phyloP scores from a whole-genome alignment of 2,329 filamentous ascomycete genomes.

The Trichophyton rubrum region DNA sequence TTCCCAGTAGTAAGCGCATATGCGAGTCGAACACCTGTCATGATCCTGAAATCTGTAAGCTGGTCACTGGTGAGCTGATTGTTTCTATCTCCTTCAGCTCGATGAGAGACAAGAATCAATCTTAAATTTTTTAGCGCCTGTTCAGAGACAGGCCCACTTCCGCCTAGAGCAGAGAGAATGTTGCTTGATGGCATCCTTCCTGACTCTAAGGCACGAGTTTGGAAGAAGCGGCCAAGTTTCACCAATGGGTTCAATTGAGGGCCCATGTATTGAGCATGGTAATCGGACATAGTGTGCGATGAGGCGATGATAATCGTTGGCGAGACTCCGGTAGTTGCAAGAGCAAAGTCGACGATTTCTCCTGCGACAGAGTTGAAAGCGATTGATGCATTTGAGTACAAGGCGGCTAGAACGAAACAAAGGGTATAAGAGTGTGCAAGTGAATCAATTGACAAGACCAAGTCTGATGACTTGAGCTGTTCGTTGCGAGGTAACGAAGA shows the following conservation, averaged over 20 bases:
- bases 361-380: constrained; percentile 82
- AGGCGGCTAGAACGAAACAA: constrained; percentile 63
- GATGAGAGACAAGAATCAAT: constrained; percentile 66
- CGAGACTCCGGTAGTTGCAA: constrained; percentile 60
- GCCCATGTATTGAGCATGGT: constrained; percentile 50
- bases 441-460: constrained; percentile 74
- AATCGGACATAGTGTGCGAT: constrained; percentile 56
- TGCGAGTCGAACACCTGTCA: constrained; percentile 65
- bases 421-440: constrained; percentile 70
- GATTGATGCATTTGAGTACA: constrained; percentile 73
- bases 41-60: constrained; percentile 69
- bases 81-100: constrained; percentile 46
- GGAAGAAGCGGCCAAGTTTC: constrained; percentile 56
- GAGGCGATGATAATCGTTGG: constrained; percentile 75
- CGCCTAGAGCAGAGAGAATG: constrained; percentile 40
- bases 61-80: constrained; percentile 55
- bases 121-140: constrained; percentile 55
- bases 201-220: constrained; percentile 55
- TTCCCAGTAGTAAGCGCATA: constrained; percentile 72
- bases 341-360: constrained; percentile 53
- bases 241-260: constrained; percentile 52
- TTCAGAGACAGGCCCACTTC: constrained; percentile 28
- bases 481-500: constrained; percentile 63
- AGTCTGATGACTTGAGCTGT: constrained; percentile 59
- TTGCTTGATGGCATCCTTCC: constrained; percentile 62